Conservation (phyloP, 2,329 filamentous ascomycete species). For the Clonostachys sp. region DNA sequence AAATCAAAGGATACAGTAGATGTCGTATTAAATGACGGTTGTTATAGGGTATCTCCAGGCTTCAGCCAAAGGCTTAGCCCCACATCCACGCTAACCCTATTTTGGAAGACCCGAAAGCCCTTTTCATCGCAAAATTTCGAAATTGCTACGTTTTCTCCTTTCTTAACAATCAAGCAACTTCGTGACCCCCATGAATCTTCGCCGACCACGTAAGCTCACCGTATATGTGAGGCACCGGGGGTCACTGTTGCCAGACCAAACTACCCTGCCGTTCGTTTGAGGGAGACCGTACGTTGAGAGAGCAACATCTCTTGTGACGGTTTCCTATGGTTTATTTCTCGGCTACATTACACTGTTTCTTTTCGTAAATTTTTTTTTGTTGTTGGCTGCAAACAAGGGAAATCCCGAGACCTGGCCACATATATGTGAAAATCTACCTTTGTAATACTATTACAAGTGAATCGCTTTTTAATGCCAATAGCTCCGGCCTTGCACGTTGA, state of each 20-base stretch:
- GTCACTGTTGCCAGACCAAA: slow-evolving; percentile 27
- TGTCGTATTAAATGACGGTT: too few relatives aligned
- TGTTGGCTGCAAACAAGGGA: neutral
- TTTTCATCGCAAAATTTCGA: neutral
- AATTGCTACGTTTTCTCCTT: slow-evolving; percentile 4
- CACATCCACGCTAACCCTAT: too few relatives aligned
- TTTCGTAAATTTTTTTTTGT: neutral
- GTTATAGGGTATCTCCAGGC: too few relatives aligned
- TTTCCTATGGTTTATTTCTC: slow-evolving; percentile 36
- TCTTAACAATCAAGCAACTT: slow-evolving; percentile 23
- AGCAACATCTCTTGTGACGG: slow-evolving; percentile 20
- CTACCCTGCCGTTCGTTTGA: slow-evolving; percentile 32
- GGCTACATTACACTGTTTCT: slow-evolving; percentile 24
- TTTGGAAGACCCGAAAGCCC: neutral
- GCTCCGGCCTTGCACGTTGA: too few relatives aligned
- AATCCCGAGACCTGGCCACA: too few relatives aligned
- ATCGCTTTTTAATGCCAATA: too few relatives aligned
- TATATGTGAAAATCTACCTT: too few relatives aligned
- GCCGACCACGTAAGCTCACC: too few relatives aligned
- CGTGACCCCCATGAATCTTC: neutral
- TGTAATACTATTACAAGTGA: too few relatives aligned
- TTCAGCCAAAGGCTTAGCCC: too few relatives aligned
- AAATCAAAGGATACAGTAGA: too few relatives aligned
- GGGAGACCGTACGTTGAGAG: slow-evolving; percentile 28
- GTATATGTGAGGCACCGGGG: neutral